A percentile compares a stretch with the other conserved stretches of the same genome.
These are phyloP conservation scores for Huntiella savannae DNA, from an alignment of 2,329 filamentous ascomycete species.

Conservation along the genomic window DNA sequence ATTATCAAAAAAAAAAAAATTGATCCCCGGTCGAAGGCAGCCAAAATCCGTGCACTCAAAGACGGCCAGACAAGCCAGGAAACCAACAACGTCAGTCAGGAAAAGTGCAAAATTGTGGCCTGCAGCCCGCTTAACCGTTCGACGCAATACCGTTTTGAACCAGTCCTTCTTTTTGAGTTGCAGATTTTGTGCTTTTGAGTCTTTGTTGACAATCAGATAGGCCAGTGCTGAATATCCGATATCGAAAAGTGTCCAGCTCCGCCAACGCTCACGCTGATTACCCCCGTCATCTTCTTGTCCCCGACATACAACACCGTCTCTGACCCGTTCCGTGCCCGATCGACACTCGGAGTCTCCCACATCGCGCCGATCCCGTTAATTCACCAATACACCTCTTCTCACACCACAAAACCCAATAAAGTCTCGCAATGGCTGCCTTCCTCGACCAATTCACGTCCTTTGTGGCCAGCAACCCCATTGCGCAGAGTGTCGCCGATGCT, in stretches of 20 bases:
- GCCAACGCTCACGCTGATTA: too few relatives aligned
- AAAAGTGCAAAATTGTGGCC: not conserved
- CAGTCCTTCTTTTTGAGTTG: not conserved
- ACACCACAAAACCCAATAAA: constrained; percentile 12
- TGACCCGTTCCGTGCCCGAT: not conserved
- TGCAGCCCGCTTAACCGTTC: not conserved
- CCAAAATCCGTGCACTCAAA: not conserved
- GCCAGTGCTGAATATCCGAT: too few relatives aligned
- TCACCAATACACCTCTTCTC: not conserved
- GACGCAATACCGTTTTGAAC: too few relatives aligned
- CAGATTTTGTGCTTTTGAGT: not conserved
- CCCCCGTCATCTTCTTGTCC: not conserved
- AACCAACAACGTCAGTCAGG: too few relatives aligned
- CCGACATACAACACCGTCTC: not conserved
- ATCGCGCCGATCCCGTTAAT: not conserved
- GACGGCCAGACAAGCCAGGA: not conserved
- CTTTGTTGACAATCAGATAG: not conserved
- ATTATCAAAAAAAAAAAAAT: not conserved
- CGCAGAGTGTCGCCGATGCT: constrained; percentile 51
- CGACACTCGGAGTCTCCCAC: not conserved
- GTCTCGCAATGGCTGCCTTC: constrained; percentile 29
- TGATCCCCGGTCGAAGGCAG: not conserved
- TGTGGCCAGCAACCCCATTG: constrained; percentile 55
- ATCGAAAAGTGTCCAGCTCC: too few relatives aligned
- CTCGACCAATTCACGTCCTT: constrained; percentile 38